A percentile compares a stretch with the other conserved stretches of the same genome.
Conservation (phyloP, 306 rosid species). For the Quercus aquifolioides region DNA sequence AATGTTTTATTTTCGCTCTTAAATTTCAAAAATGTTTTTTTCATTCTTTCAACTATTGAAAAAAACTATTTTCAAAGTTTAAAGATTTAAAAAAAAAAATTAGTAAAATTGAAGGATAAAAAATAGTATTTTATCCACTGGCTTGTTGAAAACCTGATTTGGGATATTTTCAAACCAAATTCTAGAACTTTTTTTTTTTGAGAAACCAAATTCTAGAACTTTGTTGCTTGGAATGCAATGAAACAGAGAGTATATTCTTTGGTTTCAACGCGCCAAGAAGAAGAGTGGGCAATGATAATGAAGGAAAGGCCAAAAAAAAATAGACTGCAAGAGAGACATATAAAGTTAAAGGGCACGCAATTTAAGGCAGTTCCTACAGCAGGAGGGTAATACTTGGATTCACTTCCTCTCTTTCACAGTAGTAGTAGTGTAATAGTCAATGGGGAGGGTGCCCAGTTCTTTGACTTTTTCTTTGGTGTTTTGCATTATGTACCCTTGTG, state of each 20-base stretch:
- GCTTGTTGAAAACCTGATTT: too few species aligned
- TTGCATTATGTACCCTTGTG: neutral
- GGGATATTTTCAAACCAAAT: too few species aligned
- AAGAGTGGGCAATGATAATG: neutral
- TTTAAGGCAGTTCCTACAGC: slow-evolving; percentile 34
- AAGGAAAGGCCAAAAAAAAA: neutral
- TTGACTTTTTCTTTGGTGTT: neutral
- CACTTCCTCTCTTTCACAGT: neutral
- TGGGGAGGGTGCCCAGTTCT: slow-evolving; percentile 12
- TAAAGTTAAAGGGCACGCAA: slow-evolving; percentile 55
- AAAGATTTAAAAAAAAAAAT: too few species aligned
- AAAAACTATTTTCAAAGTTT: too few species aligned
- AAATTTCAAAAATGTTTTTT: too few species aligned
- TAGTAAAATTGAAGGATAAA: too few species aligned
- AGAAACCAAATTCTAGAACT: too few species aligned
- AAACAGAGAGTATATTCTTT: neutral
- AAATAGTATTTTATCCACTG: too few species aligned
- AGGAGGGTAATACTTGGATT: neutral
- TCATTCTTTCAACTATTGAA: too few species aligned
- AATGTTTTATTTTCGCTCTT: too few species aligned
- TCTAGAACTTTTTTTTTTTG: too few species aligned
- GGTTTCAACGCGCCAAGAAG: neutral
- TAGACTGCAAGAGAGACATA: neutral
- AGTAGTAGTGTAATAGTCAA: slow-evolving; percentile 24
- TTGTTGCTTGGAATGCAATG: too few species aligned